Conservation (phyloP, 2,329 filamentous ascomycete species). For the Exophiala viscosa region DNA sequence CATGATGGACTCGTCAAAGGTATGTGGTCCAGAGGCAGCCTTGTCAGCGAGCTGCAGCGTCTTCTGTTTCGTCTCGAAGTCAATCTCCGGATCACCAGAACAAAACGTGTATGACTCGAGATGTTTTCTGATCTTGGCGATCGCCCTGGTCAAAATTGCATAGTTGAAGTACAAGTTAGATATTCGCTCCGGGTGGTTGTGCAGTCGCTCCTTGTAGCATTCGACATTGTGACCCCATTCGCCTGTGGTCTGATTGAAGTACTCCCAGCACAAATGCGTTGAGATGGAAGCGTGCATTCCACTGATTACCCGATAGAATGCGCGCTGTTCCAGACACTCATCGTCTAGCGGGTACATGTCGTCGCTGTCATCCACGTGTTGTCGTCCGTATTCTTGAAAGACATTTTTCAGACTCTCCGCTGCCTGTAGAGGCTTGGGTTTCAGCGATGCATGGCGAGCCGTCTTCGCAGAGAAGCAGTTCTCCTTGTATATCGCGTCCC, state of each 20-base stretch:
- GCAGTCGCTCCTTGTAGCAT: slow-evolving; percentile 85
- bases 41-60: slow-evolving; percentile 70
- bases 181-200: slow-evolving; percentile 81
- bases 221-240: slow-evolving; percentile 85
- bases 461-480: slow-evolving; percentile 75
- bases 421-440: slow-evolving; percentile 42
- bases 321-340: slow-evolving; percentile 95
- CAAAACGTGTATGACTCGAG: slow-evolving; percentile 87
- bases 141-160: slow-evolving; percentile 83
- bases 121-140: slow-evolving; percentile 83
- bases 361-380: slow-evolving; percentile 54
- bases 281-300: slow-evolving; percentile 99
- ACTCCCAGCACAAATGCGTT: slow-evolving; percentile 92
- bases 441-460: slow-evolving; percentile 28
- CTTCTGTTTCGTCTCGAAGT: slow-evolving; percentile 73
- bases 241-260: slow-evolving; percentile 90
- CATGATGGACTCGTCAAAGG: slow-evolving; percentile 95
- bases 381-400: slow-evolving; percentile 48
- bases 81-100: slow-evolving; percentile 75
- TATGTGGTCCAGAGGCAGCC: slow-evolving; percentile 64
- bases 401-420: slow-evolving; percentile 60
- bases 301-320: slow-evolving; percentile 91
- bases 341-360: slow-evolving; percentile 69
- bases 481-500: slow-evolving; percentile 94
- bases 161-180: slow-evolving; percentile 99